Evolutionary conservation across 1,284 basidiomycete species (phyloP), one percentile per base, ranked within the genome.

Genomic region (Tilletia setariae): DNA sequence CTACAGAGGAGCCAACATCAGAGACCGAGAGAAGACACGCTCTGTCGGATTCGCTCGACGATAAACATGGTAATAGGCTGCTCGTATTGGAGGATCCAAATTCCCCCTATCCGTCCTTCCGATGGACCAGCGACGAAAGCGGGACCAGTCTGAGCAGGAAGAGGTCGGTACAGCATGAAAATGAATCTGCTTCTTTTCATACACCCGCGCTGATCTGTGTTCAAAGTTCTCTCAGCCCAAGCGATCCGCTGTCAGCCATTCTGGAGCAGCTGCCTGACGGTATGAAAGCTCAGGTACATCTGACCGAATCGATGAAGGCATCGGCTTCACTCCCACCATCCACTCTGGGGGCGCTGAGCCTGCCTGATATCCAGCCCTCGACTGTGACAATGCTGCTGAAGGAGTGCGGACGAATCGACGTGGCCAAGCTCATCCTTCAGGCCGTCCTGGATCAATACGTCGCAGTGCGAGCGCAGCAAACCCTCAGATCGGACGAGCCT

Each of bases 381-480:
- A 77, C 78, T 1, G 30, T 79, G 13, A 69, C 64, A 1, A 67
- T 32, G 1, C 46, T 76, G n/a, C 59, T 79, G 13, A 70, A 75
- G 44, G 43, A 51, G 0, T 67, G 72, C 1, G 51, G 71, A 40
- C 71, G 77, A 15, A 68, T 63, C 25, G 73, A 77, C 40, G 19
- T 76, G 16, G 78, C 72, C 9, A 62, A 72, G 2, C 35, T 47
- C 0, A 43, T 78, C 15, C 44, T 79, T 21, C 66, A 74, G 0
- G 32, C 32, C 0, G 63, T 74, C n/a, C 67, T 79, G 23, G 70
- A 78, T 19, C 64, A 63, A 11, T 77, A 79, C 59, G 73, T 74
- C 40, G 44, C 32, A 13, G 6, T 63, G 69, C 56, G 56, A 40
- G 35, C 35, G 11, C 35, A 40, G 35, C 35, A 40, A 40, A 6